phyloP scores from a whole-genome alignment of 139 green algal genomes.

The Edaphochlamys debaryana region DNA sequence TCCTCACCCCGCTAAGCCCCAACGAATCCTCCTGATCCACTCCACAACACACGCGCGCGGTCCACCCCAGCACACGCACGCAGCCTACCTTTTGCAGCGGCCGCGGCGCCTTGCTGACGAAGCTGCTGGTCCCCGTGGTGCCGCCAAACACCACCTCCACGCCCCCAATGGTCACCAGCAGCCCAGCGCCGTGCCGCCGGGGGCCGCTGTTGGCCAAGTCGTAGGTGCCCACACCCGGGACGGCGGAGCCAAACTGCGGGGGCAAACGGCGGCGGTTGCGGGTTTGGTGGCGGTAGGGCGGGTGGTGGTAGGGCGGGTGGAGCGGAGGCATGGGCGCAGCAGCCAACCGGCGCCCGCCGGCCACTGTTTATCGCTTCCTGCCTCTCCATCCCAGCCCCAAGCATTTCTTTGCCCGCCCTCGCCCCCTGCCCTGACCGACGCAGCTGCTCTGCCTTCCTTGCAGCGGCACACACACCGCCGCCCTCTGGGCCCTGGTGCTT shows the following conservation, averaged over 20 bases:
- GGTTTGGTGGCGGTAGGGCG: too few relatives aligned
- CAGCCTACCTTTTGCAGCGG: conserved; percentile 23
- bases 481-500: not conserved
- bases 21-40: not conserved
- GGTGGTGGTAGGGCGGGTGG: too few relatives aligned
- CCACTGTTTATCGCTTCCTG: too few relatives aligned
- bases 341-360: too few relatives aligned
- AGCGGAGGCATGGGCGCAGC: too few relatives aligned
- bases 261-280: not conserved
- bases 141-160: conserved; percentile 43
- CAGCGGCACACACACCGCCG: too few relatives aligned
- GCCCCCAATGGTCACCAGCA: conserved; percentile 36
- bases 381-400: too few relatives aligned
- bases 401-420: not conserved
- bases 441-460: too few relatives aligned
- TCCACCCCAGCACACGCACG: not conserved
- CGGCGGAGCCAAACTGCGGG: not conserved
- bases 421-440: not conserved
- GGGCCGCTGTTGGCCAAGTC: conserved; percentile 25
- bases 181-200: conserved; percentile 1
- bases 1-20: too few relatives aligned
- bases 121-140: conserved; percentile 35
- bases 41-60: not conserved
- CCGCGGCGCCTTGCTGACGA: conserved; percentile 27
- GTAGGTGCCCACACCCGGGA: conserved; percentile 20